phyloP scores from a whole-genome alignment of 73 alveolate genomes.

The Blepharisma stoltei region DNA sequence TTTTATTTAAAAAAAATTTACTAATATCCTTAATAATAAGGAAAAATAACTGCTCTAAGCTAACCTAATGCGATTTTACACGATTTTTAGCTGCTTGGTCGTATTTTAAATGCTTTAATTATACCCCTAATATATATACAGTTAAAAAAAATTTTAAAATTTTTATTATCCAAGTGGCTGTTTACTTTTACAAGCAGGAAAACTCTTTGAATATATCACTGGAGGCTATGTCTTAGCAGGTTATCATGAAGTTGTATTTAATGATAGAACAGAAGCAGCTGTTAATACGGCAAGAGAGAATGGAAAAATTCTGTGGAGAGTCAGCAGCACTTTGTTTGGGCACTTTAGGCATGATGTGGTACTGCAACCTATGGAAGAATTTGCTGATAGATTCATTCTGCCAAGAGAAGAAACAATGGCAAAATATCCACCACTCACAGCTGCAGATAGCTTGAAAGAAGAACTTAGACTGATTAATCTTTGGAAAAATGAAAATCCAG shows the following conservation, averaged over 20 bases:
- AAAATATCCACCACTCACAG: slow-evolving; percentile 49
- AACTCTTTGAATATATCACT: slow-evolving; percentile 71
- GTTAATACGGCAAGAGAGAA: slow-evolving; percentile 39
- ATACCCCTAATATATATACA: no score
- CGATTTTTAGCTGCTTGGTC: slow-evolving; percentile 23
- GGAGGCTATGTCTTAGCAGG: slow-evolving; percentile 86
- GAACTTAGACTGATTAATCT: slow-evolving; percentile 67
- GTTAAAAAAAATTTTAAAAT: slow-evolving; percentile 51
- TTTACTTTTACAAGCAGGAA: slow-evolving; percentile 73
- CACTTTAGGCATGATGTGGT: slow-evolving; percentile 75
- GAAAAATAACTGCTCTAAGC: no score
- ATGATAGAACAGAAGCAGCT: slow-evolving; percentile 56
- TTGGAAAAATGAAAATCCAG: neutral
- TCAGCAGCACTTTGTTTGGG: slow-evolving; percentile 77
- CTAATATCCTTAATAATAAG: no score
- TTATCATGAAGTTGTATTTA: slow-evolving; percentile 76
- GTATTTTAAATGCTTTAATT: no score
- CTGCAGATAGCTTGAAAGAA: slow-evolving; percentile 61
- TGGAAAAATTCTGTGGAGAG: slow-evolving; percentile 75
- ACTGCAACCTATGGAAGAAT: slow-evolving; percentile 66
- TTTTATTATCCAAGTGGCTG: slow-evolving; percentile 69
- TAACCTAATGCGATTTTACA: no score
- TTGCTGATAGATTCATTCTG: slow-evolving; percentile 36
- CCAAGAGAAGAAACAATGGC: slow-evolving; percentile 47
- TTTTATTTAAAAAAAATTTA: no score